Evolutionary conservation across 108 stramenopile genomes (phyloP), one percentile per base, ranked within the genome.

Genomic region (Discostella pseudostelligera): DNA sequence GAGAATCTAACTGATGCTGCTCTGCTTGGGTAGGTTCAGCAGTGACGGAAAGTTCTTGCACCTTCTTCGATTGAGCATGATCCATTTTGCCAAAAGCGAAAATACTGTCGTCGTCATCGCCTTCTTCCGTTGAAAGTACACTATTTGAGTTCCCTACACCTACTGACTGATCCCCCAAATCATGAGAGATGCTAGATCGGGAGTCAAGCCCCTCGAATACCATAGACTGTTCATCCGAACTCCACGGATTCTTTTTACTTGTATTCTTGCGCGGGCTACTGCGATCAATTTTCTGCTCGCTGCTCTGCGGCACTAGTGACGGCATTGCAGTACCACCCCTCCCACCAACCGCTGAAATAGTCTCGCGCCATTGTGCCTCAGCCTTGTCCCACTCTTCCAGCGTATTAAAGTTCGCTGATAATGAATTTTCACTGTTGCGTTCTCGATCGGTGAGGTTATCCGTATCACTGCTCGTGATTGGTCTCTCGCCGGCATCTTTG

Each of bases 101-200:
- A 24, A 71, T 62, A 14, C 70, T 74, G 60, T 74, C 72, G 39
- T 57, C 66, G n/a, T 75, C 61, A 48, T 51, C 26, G 8, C 26
- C 28, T 56, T 29, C 55, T 56, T 56, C 32, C 26, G 29, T 5
- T 16, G 55, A 32, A 32, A 5, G 32, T 32, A 32, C 3, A 32
- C 5, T 32, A 5, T 32, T 32, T 32, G 32, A 32, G 5, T 32
- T 32, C 5, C 5, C 32, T 32, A 5, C 32, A 32, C 5, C 32
- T 32, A 5, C 5, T 5, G 32, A 32, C 32, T 32, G 32, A 32
- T 5, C 32, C 32, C 32, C 32, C 32, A 32, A 32, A 32, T 32
- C 32, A 32, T 32, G 32, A 32, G 32, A 32, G 5, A 32, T 5
- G 5, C 32, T 32, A 32, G 32, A 32, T 32, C 32, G 3, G 5